Base-by-base conservation (phyloP, 2,329 filamentous ascomycete species). In the Alternaria rosae region DNA sequence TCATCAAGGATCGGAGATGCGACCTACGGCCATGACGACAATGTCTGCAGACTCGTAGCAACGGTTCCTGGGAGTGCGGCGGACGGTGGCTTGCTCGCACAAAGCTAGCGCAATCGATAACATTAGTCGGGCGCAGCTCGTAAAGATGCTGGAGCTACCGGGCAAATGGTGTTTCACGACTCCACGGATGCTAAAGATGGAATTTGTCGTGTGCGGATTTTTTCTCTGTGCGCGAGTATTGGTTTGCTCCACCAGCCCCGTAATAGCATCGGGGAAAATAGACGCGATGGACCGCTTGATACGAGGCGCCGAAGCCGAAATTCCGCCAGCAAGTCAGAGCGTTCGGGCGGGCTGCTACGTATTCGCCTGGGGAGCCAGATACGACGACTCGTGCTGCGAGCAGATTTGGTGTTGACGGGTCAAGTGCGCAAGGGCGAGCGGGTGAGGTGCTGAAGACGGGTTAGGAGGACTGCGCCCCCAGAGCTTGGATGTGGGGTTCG, bases 401-500 rank as follows among this genome's bases (percentile, higher is more conserved):
- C 42, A 59, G 30, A 43, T 55, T 38, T 48, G 50, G 57, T 28
- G 43, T 59, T 54, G 42, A 11, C 26, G 8, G 42, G 38, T 30
- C 35, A 30, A 20, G 21, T 25, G 41, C 44, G 30, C 17, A 30
- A 51, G 38, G 56, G 26, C 35, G 28, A 60, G 58, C 53, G 53
- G 57, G 51, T 57, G 28, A 44, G 45, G 13, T 51, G 53, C 58
- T 57, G 47, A 52, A 51, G 26, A 52, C 15, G 41, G 54, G 23
- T 47, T 61, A 51, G 58, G 12, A 45, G 15, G 43, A 55, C 58
- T 61, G 58, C 58, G 58, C 58, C 58, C 45, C 58, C 58, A 57
- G 58, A 61, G 58, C 58, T 61, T 47, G 58, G 58, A 61, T 61
- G 58, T 61, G 58, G 58, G 58, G 58, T 57, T 61, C 54, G 42